Conservation (phyloP, 179 eudicot genomes). For the Corrigiola litoralis region DNA sequence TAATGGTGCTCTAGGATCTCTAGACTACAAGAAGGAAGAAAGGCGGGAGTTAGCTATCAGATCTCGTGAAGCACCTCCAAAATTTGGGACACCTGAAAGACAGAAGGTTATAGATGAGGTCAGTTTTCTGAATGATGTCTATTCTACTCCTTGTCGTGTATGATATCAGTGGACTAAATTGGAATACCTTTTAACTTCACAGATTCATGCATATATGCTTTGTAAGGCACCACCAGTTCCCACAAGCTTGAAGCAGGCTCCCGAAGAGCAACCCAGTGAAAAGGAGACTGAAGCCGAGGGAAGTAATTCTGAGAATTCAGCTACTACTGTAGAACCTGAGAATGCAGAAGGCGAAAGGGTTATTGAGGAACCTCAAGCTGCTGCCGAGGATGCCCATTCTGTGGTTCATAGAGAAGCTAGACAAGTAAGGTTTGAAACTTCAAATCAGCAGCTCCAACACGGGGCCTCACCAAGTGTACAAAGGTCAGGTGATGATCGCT, state of each 20-base stretch:
- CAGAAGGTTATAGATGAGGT: slow-evolving; percentile 96
- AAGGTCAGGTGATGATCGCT: slow-evolving; percentile 58
- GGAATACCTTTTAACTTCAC: slow-evolving; percentile 7
- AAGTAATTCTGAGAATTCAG: slow-evolving; percentile 30
- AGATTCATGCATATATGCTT: slow-evolving; percentile 91
- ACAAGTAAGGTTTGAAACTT: slow-evolving; percentile 30
- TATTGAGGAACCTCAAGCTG: slow-evolving; percentile 46
- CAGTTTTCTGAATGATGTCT: slow-evolving; percentile 4
- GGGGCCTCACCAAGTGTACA: slow-evolving; percentile 34
- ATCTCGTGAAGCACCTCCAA: slow-evolving; percentile 87
- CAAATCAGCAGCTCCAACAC: slow-evolving; percentile 27
- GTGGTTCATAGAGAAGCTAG: slow-evolving; percentile 26
- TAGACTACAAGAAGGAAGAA: slow-evolving; percentile 89
- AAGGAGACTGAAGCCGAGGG: slow-evolving; percentile 31
- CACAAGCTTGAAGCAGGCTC: slow-evolving; percentile 30
- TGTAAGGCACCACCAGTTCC: slow-evolving; percentile 83
- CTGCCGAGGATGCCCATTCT: slow-evolving; percentile 23
- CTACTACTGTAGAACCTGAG: slow-evolving; percentile 24
- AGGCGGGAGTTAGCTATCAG: slow-evolving; percentile 70
- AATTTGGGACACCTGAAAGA: slow-evolving; percentile 74
- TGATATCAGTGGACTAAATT: background rate
- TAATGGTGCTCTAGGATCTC: slow-evolving; percentile 92
- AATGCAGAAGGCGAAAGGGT: slow-evolving; percentile 29
- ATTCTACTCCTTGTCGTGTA: background rate
- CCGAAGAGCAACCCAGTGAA: slow-evolving; percentile 36